phyloP scores from a whole-genome alignment of 2,329 filamentous ascomycete species.

The Fusarium musae region DNA sequence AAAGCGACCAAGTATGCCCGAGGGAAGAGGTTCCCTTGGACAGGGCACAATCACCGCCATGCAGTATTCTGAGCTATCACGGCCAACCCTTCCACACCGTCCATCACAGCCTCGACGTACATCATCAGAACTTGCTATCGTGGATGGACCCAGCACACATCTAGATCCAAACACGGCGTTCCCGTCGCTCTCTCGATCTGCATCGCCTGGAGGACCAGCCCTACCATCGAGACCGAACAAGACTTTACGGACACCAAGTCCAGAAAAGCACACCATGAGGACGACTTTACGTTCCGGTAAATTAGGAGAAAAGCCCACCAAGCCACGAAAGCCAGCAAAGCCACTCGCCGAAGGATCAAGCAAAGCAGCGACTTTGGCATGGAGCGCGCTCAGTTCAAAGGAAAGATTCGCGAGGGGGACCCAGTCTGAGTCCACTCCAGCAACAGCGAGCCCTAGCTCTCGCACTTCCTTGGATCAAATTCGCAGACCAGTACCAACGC shows the following conservation, averaged over 20 bases:
- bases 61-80: conserved; percentile 83
- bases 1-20: conserved; percentile 35
- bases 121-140: conserved; percentile 61
- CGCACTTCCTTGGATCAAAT: conserved; percentile 48
- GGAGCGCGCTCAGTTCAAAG: conserved; percentile 60
- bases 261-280: conserved; percentile 70
- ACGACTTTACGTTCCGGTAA: conserved; percentile 67
- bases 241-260: conserved; percentile 62
- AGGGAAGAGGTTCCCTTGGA: conserved; percentile 74
- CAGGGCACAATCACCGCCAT: conserved; percentile 84
- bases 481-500: conserved; percentile 49
- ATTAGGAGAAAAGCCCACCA: conserved; percentile 55
- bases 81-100: conserved; percentile 68
- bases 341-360: conserved; percentile 64
- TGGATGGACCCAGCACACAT: conserved; percentile 47
- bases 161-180: conserved; percentile 22
- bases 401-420: conserved; percentile 49
- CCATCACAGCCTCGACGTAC: conserved; percentile 65
- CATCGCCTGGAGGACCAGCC: conserved; percentile 46
- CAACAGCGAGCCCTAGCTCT: conserved; percentile 31
- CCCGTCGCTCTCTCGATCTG: conserved; percentile 42
- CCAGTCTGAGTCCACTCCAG: conserved; percentile 40
- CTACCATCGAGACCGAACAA: conserved; percentile 50
- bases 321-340: conserved; percentile 55
- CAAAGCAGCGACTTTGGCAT: conserved; percentile 73